Evolutionary conservation across 768 basidiomycete genomes (phyloP).

Genomic region (Psilocybe cyanescens): DNA sequence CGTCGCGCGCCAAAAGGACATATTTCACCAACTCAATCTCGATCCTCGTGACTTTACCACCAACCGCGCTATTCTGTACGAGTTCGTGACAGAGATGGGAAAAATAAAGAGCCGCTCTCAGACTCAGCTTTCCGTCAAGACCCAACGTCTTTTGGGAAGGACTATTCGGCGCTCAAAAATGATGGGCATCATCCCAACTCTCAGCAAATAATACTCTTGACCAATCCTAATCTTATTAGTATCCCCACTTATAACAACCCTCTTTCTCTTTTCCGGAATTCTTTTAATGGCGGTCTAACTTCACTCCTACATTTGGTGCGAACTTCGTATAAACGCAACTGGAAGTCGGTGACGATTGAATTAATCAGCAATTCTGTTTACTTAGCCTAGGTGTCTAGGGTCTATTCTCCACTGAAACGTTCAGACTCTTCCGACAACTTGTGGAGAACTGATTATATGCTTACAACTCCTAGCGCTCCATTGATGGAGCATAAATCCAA

Average conservation of each 20-base stretch:
- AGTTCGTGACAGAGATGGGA: slow-evolving; percentile 75
- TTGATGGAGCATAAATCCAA: slow-evolving; percentile 7
- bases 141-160: slow-evolving; percentile 79
- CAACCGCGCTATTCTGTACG: slow-evolving; percentile 60
- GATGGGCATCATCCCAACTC: slow-evolving; percentile 83
- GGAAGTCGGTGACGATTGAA: neutral
- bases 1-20: slow-evolving; percentile 61
- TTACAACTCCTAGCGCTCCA: slow-evolving; percentile 12
- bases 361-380: neutral
- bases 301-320: neutral
- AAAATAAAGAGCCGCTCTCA: slow-evolving; percentile 74
- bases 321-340: neutral
- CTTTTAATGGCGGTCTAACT: slow-evolving; percentile 1
- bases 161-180: slow-evolving; percentile 87
- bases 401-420: neutral
- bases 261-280: neutral
- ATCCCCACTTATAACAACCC: slow-evolving; percentile 2
- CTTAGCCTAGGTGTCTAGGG: neutral
- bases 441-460: slow-evolving; percentile 10
- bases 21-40: slow-evolving; percentile 71
- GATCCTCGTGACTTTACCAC: slow-evolving; percentile 74
- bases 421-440: neutral
- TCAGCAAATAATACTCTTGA: slow-evolving; percentile 33
- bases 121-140: slow-evolving; percentile 77
- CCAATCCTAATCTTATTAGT: neutral